Conservation (phyloP, 2,329 filamentous ascomycete species). For the Aspergillus chevalieri region DNA sequence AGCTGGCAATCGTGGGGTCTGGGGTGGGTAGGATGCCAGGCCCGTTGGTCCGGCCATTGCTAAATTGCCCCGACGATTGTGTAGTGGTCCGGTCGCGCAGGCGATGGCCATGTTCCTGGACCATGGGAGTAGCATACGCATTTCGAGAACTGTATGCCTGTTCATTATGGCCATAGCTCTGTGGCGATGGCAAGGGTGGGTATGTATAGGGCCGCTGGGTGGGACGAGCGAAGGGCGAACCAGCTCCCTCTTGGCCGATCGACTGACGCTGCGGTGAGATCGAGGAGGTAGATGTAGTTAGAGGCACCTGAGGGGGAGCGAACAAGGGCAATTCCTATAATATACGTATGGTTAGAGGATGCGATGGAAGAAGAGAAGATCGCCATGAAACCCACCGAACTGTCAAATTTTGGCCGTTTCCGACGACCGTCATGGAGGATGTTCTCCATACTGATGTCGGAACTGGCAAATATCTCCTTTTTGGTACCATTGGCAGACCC, state of each 20-base stretch:
- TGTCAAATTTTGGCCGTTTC: conserved; percentile 91
- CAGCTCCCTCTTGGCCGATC: conserved; percentile 61
- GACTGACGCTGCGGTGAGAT: conserved; percentile 84
- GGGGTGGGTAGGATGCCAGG: conserved; percentile 77
- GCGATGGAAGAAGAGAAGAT: conserved; percentile 15
- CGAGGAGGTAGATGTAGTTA: conserved; percentile 93
- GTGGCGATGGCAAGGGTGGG: conserved; percentile 75
- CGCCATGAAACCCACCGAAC: conserved; percentile 66
- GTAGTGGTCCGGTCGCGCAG: conserved; percentile 59
- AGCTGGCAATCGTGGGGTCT: conserved; percentile 93
- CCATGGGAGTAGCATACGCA: conserved; percentile 58
- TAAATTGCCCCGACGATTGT: conserved; percentile 37
- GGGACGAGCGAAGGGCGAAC: conserved; percentile 66
- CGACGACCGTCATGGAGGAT: conserved; percentile 94
- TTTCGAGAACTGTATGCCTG: conserved; percentile 31
- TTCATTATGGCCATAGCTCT: conserved; percentile 60
- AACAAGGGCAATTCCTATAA: conserved; percentile 87
- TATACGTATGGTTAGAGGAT: conserved; percentile 3
- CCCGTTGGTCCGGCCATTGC: conserved; percentile 32
- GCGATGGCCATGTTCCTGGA: conserved; percentile 55
- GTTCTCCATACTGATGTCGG: conserved; percentile 96
- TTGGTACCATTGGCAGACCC: conserved; percentile 66
- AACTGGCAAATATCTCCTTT: conserved; percentile 83
- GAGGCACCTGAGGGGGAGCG: conserved; percentile 86
- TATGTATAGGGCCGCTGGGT: conserved; percentile 76